A percentile compares a stretch with the other conserved stretches of the same genome.
These are phyloP conservation scores for Tolypocladium endophyticum DNA, from an alignment of 2,329 filamentous ascomycete genomes.

Conservation along the genomic window DNA sequence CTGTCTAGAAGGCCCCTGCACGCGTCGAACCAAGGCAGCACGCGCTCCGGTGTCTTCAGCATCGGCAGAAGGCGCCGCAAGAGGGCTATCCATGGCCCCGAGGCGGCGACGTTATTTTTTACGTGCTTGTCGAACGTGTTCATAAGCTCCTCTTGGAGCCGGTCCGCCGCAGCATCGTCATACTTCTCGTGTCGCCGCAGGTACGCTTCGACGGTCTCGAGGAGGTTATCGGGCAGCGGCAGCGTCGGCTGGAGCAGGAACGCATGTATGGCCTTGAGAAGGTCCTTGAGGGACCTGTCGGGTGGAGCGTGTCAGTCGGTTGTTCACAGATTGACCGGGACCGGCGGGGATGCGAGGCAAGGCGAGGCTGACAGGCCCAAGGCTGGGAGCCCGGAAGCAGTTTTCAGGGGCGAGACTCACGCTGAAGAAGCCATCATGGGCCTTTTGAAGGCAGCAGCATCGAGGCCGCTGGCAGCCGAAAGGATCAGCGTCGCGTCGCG, in stretches of 20 bases:
- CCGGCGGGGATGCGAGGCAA: neutral
- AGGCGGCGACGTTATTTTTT: slow-evolving; percentile 41
- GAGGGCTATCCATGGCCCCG: slow-evolving; percentile 58
- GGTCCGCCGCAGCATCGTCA: slow-evolving; percentile 59
- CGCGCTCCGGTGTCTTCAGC: slow-evolving; percentile 50
- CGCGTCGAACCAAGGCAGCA: slow-evolving; percentile 64
- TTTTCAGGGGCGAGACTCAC: slow-evolving; percentile 9
- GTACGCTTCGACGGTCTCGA: slow-evolving; percentile 53
- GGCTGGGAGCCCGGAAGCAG: neutral
- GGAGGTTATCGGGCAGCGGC: slow-evolving; percentile 57
- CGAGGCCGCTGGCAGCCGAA: neutral
- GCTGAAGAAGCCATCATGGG: slow-evolving; percentile 15
- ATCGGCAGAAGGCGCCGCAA: slow-evolving; percentile 53
- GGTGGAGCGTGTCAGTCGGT: slow-evolving; percentile 9
- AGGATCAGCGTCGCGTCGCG: neutral
- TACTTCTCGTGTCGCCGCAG: slow-evolving; percentile 55
- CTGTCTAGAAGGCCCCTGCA: slow-evolving; percentile 27
- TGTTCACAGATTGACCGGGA: neutral
- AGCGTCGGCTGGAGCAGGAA: slow-evolving; percentile 38
- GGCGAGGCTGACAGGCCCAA: slow-evolving; percentile 4
- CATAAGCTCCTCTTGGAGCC: slow-evolving; percentile 63
- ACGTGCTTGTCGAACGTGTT: slow-evolving; percentile 57
- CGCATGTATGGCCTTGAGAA: slow-evolving; percentile 44
- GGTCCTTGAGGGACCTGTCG: slow-evolving; percentile 47
- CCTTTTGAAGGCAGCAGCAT: slow-evolving; percentile 1